Evolutionary conservation across 2,329 filamentous ascomycete genomes (phyloP).

Genomic region (Hirsutella rhossiliensis): DNA sequence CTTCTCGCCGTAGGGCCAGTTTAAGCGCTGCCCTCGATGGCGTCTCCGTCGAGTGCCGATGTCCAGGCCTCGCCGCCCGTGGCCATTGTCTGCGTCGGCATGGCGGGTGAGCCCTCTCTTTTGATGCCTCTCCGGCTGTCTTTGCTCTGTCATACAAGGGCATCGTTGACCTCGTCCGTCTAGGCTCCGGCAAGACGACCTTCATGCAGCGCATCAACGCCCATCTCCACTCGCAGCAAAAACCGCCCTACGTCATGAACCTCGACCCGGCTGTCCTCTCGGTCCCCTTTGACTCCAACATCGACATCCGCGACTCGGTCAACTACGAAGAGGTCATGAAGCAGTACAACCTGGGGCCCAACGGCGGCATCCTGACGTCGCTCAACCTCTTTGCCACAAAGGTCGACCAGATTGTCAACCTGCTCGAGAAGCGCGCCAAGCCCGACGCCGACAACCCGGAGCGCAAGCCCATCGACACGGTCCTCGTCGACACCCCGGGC

Average conservation of each 20-base stretch:
- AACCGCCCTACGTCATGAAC: slow-evolving; percentile 90
- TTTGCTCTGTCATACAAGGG: neutral
- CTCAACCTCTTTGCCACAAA: slow-evolving; percentile 97
- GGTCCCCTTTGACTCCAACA: slow-evolving; percentile 92
- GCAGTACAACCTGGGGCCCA: slow-evolving; percentile 94
- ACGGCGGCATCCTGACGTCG: slow-evolving; percentile 91
- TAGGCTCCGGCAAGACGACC: slow-evolving; percentile 95
- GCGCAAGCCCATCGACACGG: slow-evolving; percentile 60
- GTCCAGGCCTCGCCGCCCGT: slow-evolving; percentile 10
- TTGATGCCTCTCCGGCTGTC: no score
- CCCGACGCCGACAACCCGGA: slow-evolving; percentile 48
- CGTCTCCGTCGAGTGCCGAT: slow-evolving; percentile 13
- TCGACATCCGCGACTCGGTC: slow-evolving; percentile 96
- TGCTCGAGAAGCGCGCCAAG: slow-evolving; percentile 79
- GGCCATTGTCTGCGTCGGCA: slow-evolving; percentile 84
- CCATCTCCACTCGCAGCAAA: slow-evolving; percentile 69
- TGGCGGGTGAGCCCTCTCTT: slow-evolving; percentile 56
- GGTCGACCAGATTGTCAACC: slow-evolving; percentile 81
- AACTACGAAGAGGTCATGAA: slow-evolving; percentile 99
- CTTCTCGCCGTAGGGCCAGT: neutral
- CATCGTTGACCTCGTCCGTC: no score
- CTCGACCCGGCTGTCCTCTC: slow-evolving; percentile 89
- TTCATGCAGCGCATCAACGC: slow-evolving; percentile 99
- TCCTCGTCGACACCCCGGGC: slow-evolving; percentile 88
- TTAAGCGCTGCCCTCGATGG: slow-evolving; percentile 12